These are phyloP conservation scores for Carex myosuroides DNA, from an alignment of 176 grass and related monocot species.

Conservation along the genomic window DNA sequence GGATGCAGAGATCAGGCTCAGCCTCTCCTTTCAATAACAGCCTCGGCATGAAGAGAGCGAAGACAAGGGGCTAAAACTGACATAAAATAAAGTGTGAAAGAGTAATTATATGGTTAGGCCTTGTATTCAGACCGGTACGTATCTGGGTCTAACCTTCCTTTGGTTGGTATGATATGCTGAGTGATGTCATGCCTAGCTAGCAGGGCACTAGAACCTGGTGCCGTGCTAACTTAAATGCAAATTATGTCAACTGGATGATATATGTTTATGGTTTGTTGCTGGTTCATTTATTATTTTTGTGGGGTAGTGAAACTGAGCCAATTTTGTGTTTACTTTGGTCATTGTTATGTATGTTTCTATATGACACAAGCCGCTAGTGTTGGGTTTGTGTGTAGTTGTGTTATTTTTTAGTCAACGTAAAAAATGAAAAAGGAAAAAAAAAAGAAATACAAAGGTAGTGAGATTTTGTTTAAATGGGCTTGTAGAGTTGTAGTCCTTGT, in stretches of 20 bases:
- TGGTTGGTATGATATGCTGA: constrained; percentile 26
- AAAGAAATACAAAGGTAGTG: not conserved
- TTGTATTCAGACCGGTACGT: constrained; percentile 34
- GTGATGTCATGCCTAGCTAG: constrained; percentile 20
- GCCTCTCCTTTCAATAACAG: constrained; percentile 77
- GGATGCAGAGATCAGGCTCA: constrained; percentile 67
- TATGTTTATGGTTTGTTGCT: constrained; percentile 17
- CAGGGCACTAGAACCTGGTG: not conserved
- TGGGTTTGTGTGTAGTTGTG: constrained; percentile 10
- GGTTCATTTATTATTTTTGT: constrained; percentile 22
- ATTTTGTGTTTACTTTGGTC: constrained; percentile 13
- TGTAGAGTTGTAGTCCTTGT: constrained; percentile 18
- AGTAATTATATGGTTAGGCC: constrained; percentile 24
- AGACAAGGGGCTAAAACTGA: constrained; percentile 65
- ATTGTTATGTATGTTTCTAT: constrained; percentile 16
- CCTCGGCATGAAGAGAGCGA: constrained; percentile 89
- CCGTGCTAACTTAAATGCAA: constrained; percentile 11
- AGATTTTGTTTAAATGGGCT: not conserved
- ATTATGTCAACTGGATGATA: constrained; percentile 5
- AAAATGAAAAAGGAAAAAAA: not conserved
- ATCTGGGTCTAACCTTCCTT: constrained; percentile 9
- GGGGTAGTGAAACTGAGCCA: constrained; percentile 15
- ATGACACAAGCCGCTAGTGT: not conserved
- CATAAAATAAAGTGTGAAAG: constrained; percentile 5
- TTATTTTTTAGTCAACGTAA: not conserved